A percentile compares a stretch with the other conserved stretches of the same genome.
Conservation (phyloP, 1,284 basidiomycete species). For the Cutaneotrichosporon mucoides region DNA sequence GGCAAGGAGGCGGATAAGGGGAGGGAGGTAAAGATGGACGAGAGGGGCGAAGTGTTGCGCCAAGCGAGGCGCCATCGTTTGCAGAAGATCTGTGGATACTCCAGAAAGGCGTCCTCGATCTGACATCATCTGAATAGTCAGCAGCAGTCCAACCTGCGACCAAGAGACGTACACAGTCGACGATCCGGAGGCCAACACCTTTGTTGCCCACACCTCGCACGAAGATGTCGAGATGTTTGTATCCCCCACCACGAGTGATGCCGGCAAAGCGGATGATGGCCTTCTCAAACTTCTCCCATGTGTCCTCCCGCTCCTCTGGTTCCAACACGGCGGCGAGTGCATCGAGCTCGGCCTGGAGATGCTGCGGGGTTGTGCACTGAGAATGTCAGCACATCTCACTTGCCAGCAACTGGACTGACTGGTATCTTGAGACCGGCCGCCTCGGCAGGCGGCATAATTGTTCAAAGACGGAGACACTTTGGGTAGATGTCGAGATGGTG, state of each 20-base stretch:
- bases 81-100: slow-evolving; percentile 51
- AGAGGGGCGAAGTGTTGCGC: slow-evolving; percentile 46
- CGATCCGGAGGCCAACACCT: slow-evolving; percentile 42
- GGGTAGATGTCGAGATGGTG: neutral
- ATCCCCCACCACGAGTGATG: slow-evolving; percentile 47
- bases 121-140: slow-evolving; percentile 47
- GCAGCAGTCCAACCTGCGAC: no score
- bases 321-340: slow-evolving; percentile 34
- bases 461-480: neutral
- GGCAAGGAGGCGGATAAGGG: slow-evolving; percentile 50
- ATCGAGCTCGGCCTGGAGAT: slow-evolving; percentile 43
- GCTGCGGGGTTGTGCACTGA: slow-evolving; percentile 45
- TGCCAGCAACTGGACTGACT: slow-evolving; percentile 20
- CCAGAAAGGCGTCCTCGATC: slow-evolving; percentile 53
- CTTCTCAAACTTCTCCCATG: slow-evolving; percentile 49
- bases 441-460: slow-evolving; percentile 28
- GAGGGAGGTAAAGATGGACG: slow-evolving; percentile 50
- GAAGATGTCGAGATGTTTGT: slow-evolving; percentile 43
- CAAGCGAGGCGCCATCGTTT: slow-evolving; percentile 52
- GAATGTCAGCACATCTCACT: neutral
- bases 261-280: slow-evolving; percentile 46
- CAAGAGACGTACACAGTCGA: slow-evolving; percentile 43
- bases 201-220: slow-evolving; percentile 44
- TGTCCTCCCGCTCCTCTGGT: slow-evolving; percentile 48
- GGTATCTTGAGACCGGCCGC: slow-evolving; percentile 42